Evolutionary conservation across 805 yeast species (phyloP).

Genomic region (Sugiyamaella mastotermitis): DNA sequence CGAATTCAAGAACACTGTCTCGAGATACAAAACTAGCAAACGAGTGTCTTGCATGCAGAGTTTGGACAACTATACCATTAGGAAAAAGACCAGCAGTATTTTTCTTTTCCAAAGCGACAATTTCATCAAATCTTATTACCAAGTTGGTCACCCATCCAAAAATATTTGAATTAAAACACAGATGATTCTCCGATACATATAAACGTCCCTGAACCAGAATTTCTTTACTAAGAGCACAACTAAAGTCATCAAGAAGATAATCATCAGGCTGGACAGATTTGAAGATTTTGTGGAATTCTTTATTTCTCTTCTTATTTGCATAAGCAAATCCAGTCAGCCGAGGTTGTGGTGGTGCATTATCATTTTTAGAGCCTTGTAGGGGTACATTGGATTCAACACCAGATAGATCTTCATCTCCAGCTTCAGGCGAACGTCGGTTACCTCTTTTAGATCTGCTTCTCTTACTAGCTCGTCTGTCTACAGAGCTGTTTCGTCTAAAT

Average conservation of each 20-base stretch:
- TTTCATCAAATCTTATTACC: slow-evolving; percentile 64
- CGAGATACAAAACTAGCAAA: slow-evolving; percentile 86
- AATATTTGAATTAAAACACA: slow-evolving; percentile 82
- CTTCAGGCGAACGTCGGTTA: slow-evolving; percentile 3
- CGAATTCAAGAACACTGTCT: slow-evolving; percentile 66
- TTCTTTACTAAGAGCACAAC: slow-evolving; percentile 85
- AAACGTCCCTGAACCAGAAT: slow-evolving; percentile 82
- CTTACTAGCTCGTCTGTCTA: too few relatives aligned
- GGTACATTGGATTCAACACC: not conserved
- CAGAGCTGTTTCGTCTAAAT: too few relatives aligned
- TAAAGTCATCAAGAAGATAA: slow-evolving; percentile 73
- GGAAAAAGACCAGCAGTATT: slow-evolving; percentile 87
- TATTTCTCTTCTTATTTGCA: slow-evolving; percentile 42
- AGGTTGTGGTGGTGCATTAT: too few relatives aligned
- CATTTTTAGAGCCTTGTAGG: not conserved
- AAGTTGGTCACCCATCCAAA: slow-evolving; percentile 88
- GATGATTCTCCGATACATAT: slow-evolving; percentile 67
- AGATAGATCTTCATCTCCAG: not conserved
- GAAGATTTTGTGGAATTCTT: slow-evolving; percentile 75
- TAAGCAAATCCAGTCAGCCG: slow-evolving; percentile 21
- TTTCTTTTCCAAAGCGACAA: slow-evolving; percentile 69
- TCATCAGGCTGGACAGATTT: slow-evolving; percentile 62
- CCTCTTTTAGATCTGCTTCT: not conserved
- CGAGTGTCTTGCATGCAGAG: slow-evolving; percentile 55
- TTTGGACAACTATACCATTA: slow-evolving; percentile 74